phyloP scores from a whole-genome alignment of 352 stramenopile species.

The Globisporangium apiculatum region DNA sequence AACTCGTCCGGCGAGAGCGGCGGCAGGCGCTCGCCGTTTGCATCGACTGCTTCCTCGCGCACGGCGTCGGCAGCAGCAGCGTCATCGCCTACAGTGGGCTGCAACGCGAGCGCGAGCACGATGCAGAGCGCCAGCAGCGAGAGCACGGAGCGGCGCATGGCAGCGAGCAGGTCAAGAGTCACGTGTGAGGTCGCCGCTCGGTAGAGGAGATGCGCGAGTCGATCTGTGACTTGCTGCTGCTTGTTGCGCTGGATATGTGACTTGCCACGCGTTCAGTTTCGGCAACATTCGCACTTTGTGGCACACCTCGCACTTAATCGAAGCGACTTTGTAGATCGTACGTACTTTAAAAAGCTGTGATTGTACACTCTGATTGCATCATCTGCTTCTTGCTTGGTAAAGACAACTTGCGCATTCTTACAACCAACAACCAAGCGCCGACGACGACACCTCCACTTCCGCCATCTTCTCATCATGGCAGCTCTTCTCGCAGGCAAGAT shows the following conservation, averaged over 20 bases:
- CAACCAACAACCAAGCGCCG: background rate
- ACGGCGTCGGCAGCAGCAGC: constrained; percentile 11
- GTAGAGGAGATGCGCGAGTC: background rate
- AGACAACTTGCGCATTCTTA: background rate
- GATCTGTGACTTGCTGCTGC: no score
- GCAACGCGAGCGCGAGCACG: constrained; percentile 21
- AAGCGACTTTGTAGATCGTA: background rate
- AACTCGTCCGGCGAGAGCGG: constrained; percentile 53
- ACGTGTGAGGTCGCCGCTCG: no score
- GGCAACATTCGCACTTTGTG: background rate
- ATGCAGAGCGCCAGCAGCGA: constrained; percentile 42
- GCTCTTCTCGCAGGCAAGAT: background rate
- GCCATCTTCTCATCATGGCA: background rate
- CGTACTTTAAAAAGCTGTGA: background rate
- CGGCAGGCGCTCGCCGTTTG: constrained; percentile 25
- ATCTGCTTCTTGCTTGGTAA: background rate
- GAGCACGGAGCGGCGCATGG: constrained; percentile 38
- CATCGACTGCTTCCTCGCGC: constrained; percentile 40
- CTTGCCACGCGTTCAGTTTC: no score
- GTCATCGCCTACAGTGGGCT: constrained; percentile 16
- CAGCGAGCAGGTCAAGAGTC: background rate
- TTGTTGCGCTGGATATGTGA: no score
- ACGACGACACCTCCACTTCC: background rate
- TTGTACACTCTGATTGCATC: background rate
- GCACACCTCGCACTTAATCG: background rate